A percentile compares a stretch with the other conserved stretches of the same genome.
phyloP scores from a whole-genome alignment of 192 early-diverging fungal genomes.

The Dissophora globulifera region DNA sequence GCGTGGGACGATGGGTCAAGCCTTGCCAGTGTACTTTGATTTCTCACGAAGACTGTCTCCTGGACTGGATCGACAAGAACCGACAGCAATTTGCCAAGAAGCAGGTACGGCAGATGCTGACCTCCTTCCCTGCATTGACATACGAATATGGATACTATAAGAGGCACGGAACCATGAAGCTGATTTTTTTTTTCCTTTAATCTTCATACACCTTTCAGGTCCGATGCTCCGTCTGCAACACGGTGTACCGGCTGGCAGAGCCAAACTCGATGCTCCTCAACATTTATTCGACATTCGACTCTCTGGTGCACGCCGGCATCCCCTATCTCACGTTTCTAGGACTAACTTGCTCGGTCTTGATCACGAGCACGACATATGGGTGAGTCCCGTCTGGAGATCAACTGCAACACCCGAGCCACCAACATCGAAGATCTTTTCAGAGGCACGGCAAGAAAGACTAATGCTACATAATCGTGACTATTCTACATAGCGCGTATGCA shows the following conservation, averaged over 20 bases:
- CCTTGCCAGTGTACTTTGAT: slow-evolving; percentile 81
- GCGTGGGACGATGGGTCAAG: slow-evolving; percentile 70
- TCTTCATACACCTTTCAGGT: slow-evolving; percentile 57
- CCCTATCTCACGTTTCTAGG: slow-evolving; percentile 72
- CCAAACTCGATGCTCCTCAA: slow-evolving; percentile 60
- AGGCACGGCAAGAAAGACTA: too few species aligned
- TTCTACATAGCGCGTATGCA: slow-evolving; percentile 62
- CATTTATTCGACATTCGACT: slow-evolving; percentile 62
- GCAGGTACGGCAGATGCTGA: too few species aligned
- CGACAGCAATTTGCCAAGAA: slow-evolving; percentile 61
- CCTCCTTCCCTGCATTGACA: too few species aligned
- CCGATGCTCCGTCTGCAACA: slow-evolving; percentile 76
- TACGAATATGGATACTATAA: too few species aligned
- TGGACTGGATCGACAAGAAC: slow-evolving; percentile 80
- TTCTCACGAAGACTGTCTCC: slow-evolving; percentile 81
- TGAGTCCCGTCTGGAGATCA: too few species aligned
- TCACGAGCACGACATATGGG: slow-evolving; percentile 76
- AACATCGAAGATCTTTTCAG: too few species aligned
- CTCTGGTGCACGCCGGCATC: slow-evolving; percentile 64
- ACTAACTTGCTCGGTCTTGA: slow-evolving; percentile 68
- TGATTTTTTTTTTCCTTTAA: neutral
- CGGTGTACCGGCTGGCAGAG: slow-evolving; percentile 69
- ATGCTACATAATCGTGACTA: too few species aligned
- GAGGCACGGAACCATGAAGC: too few species aligned
- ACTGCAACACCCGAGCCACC: too few species aligned